A percentile compares a stretch with the other conserved stretches of the same genome.
phyloP scores from a whole-genome alignment of 2,329 filamentous ascomycete genomes.

The Diplocarpon mali region DNA sequence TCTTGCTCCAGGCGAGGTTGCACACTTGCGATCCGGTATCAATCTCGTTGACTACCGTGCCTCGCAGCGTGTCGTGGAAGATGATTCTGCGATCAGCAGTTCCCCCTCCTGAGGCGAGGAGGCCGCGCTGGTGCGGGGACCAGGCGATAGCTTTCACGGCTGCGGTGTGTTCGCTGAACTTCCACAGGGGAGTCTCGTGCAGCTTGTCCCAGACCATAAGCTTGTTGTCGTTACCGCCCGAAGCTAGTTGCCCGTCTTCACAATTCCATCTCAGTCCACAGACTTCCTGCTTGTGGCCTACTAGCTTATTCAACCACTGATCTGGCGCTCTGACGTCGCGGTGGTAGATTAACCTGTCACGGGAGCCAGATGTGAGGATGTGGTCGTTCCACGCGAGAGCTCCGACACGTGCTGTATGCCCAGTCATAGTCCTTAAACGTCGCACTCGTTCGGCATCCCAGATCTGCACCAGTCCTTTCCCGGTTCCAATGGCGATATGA shows the following conservation, averaged over 20 bases:
- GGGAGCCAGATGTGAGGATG: slow-evolving; percentile 88
- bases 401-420: slow-evolving; percentile 85
- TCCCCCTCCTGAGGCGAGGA: slow-evolving; percentile 91
- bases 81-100: slow-evolving; percentile 95
- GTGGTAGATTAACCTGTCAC: slow-evolving; percentile 89
- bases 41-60: slow-evolving; percentile 70
- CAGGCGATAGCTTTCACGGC: slow-evolving; percentile 97
- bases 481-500: slow-evolving; percentile 88
- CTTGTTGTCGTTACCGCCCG: slow-evolving; percentile 97
- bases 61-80: slow-evolving; percentile 92
- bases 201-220: slow-evolving; percentile 98
- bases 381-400: slow-evolving; percentile 97
- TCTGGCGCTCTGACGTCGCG: slow-evolving; percentile 88
- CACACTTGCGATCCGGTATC: slow-evolving; percentile 99
- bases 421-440: slow-evolving; percentile 88
- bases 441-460: slow-evolving; percentile 89
- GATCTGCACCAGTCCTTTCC: slow-evolving; percentile 90
- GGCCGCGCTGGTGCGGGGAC: slow-evolving; percentile 89
- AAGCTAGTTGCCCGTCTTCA: slow-evolving; percentile 88
- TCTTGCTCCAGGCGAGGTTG: slow-evolving; percentile 94
- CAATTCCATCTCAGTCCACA: slow-evolving; percentile 96
- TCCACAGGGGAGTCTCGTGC: slow-evolving; percentile 82
- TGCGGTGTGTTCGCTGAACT: slow-evolving; percentile 88
- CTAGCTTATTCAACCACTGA: slow-evolving; percentile 76
- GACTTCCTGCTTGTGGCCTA: slow-evolving; percentile 95